Evolutionary conservation across 495 filamentous ascomycete genomes (phyloP).

Genomic region (Penicillium waksmanii): DNA sequence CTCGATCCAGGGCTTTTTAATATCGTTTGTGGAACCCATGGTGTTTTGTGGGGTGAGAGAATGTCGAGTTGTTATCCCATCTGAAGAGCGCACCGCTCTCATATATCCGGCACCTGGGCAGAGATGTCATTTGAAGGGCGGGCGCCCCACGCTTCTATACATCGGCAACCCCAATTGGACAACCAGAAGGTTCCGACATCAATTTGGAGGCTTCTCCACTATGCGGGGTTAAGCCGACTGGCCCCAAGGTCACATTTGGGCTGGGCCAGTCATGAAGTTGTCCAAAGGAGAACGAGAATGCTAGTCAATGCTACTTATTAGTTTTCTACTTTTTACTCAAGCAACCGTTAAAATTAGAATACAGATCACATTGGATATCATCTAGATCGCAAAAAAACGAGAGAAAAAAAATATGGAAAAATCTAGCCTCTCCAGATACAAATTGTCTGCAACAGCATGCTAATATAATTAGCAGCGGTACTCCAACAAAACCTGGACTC

Average conservation of each 20-base stretch:
- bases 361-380: slow-evolving; percentile 41
- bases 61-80: background rate
- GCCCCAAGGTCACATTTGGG: no score
- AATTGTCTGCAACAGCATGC: slow-evolving; percentile 9
- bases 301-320: background rate
- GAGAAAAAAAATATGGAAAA: slow-evolving; percentile 11
- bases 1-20: slow-evolving; percentile 62
- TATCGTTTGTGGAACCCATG: slow-evolving; percentile 20
- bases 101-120: background rate
- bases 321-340: no score
- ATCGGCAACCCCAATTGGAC: no score
- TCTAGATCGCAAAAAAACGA: slow-evolving; percentile 29
- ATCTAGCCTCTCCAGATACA: slow-evolving; percentile 24
- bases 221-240: no score
- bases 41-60: background rate
- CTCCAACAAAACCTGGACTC: slow-evolving; percentile 11
- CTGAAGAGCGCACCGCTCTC: no score
- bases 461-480: slow-evolving; percentile 19
- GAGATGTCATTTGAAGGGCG: slow-evolving; percentile 5
- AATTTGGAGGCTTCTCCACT: background rate
- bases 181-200: no score
- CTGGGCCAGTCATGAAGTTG: no score
- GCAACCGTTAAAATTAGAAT: slow-evolving; percentile 18
- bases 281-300: no score
- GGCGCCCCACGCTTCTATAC: background rate